Evolutionary conservation across 805 yeast genomes (phyloP).

Genomic region (Torulaspora indica): DNA sequence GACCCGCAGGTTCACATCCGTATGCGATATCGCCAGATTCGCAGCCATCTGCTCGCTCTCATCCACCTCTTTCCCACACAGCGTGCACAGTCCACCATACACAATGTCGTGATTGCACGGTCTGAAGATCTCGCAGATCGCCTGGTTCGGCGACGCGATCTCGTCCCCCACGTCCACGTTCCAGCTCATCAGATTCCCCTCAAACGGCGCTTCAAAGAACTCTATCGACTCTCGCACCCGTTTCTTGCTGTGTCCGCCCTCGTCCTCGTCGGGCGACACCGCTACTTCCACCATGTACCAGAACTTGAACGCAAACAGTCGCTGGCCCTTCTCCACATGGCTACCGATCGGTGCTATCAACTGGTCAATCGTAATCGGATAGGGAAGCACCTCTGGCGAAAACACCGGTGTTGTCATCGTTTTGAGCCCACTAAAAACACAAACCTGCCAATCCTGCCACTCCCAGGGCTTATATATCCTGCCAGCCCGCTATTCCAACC

Average conservation of each 20-base stretch:
- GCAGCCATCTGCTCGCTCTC: conserved; percentile 68
- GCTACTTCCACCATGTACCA: conserved; percentile 41
- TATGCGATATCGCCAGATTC: conserved; percentile 73
- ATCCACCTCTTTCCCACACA: conserved; percentile 78
- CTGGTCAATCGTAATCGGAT: conserved; percentile 39
- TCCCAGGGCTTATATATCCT: background rate
- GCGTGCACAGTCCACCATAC: conserved; percentile 90
- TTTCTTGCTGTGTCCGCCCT: conserved; percentile 22
- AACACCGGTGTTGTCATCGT: conserved; percentile 26
- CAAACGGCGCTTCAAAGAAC: conserved; percentile 76
- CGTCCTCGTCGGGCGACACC: conserved; percentile 21
- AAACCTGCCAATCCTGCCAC: background rate
- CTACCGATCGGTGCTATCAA: conserved; percentile 34
- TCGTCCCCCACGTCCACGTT: conserved; percentile 55
- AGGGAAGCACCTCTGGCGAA: conserved; percentile 35
- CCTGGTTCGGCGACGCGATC: conserved; percentile 43
- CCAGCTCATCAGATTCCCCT: conserved; percentile 57
- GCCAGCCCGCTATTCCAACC: background rate
- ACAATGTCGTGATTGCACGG: conserved; percentile 91
- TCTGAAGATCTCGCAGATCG: conserved; percentile 58
- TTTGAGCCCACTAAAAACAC: too few relatives aligned
- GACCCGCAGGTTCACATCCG: conserved; percentile 75
- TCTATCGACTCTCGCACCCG: conserved; percentile 61
- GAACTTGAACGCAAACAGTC: conserved; percentile 42
- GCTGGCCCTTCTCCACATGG: conserved; percentile 37